Percentiles rank a stretch among this genome's conserved stretches.
Evolutionary conservation across 495 filamentous ascomycete genomes (phyloP).

Genomic region (Hypomontagnella submonticulosa): DNA sequence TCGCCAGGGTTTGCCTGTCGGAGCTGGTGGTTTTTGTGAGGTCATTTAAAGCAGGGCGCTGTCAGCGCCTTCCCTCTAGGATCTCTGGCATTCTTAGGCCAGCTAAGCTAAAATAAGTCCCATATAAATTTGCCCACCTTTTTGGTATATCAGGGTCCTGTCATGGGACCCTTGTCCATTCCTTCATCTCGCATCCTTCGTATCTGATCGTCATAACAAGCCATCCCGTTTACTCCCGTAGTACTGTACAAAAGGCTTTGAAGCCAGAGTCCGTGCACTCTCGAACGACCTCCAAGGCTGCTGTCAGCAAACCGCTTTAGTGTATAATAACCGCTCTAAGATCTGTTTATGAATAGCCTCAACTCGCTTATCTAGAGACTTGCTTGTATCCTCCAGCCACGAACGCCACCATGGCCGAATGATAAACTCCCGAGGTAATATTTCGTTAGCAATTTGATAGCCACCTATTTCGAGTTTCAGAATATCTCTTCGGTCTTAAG

Average conservation of each 20-base stretch:
- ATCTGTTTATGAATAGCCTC: conserved; percentile 26
- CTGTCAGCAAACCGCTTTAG: no score
- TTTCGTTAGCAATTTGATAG: neutral
- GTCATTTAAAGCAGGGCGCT: conserved; percentile 28
- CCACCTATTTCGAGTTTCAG: conserved; percentile 1
- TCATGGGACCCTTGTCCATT: conserved; percentile 41
- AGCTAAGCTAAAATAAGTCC: conserved; percentile 37
- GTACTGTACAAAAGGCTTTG: conserved; percentile 30
- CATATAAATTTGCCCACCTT: conserved; percentile 28
- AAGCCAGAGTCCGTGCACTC: conserved; percentile 32
- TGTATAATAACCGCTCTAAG: no score
- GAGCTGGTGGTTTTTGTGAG: conserved; percentile 20
- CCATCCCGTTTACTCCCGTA: conserved; percentile 38
- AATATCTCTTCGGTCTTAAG: conserved; percentile 4
- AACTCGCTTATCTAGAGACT: conserved; percentile 3
- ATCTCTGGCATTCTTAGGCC: conserved; percentile 15
- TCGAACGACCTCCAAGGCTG: conserved; percentile 7
- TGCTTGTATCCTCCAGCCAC: neutral
- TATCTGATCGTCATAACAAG: conserved; percentile 43
- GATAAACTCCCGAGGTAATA: no score
- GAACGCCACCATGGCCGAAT: conserved; percentile 1
- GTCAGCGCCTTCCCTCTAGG: conserved; percentile 13
- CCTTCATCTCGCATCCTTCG: conserved; percentile 46
- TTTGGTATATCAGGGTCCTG: conserved; percentile 42
- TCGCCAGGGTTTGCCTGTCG: conserved; percentile 16